Evolutionary conservation across 1,139 yeast species (phyloP), one percentile per base, ranked within the genome.

Genomic region (Meyerozyma smithsonii): DNA sequence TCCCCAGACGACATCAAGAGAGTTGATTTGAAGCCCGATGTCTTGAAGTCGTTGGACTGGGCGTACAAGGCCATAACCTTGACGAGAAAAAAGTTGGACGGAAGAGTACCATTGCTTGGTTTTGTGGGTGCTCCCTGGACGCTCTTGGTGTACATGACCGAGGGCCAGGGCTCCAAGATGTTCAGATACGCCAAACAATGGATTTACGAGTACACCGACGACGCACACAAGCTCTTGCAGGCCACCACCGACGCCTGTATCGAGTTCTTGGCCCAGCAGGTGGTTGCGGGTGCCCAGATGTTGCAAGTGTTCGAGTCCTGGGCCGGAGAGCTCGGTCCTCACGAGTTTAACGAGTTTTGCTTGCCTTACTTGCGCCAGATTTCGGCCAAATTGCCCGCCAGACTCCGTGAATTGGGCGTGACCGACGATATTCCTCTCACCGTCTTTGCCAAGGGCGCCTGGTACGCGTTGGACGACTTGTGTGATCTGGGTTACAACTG

Each of bases 51-150:
- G 51, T 72, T 92, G 44, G 96, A 75, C 40, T 92, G 97, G 97
- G 97, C 97, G 2, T 87, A 88, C 65, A 83, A 85, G 55, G 86
- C 97, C 26, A 87, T 92, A 49, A 85, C 95, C 4, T 66, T 87
- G 49, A 92, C 98, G 10, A 77, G 98, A 64, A 73, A 71, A 46
- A 87, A 85, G 56, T 74, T 92, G 48, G 66, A 81, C 38, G 98
- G 98, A 37, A 77, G 95, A 54, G 97, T 90, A 14, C 98, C 98
- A 18, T 72, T 92, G 49, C 72, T 92, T 40, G 98, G 98, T 3
- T 92, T 92, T 64, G 87, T 92, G 51, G 98, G 98, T 42, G 97
- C 96, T 11, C 98, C 98, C 43, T 92, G 97, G 97, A 92, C 98
- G 8, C 67, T 92, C 47, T 73, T 92, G 66, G 96, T 90, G 32